Base-by-base conservation (phyloP, 2,329 filamentous ascomycete species). In the Simplicillium aogashimaense region DNA sequence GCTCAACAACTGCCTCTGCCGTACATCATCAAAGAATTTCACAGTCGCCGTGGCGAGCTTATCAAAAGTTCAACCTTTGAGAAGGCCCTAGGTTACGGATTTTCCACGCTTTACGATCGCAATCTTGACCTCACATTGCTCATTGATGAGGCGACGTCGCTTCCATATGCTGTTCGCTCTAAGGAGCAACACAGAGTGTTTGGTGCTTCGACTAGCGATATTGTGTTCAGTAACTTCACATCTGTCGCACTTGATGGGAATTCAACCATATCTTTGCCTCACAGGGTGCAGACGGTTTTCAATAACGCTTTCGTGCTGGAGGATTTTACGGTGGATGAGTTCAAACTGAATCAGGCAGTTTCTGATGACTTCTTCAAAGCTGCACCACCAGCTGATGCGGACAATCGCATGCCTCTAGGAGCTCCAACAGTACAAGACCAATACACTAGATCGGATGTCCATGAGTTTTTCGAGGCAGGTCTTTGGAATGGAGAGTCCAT, bases 391-490 rank as follows among this genome's bases (percentile, higher is more conserved):
- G 5, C 30, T 13, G 30, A 32, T 15, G 30, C 30, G 7, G 30
- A 32, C 13, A 32, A 15, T 12, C 30, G 13, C 30, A 12, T 12
- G 11, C 15, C 12, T 5, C 12, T 32, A 5, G 30, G 30, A 13
- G 20, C 35, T 29, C 16, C 35, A 20, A n/a, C 7, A 10, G 13
- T 12, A 13, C 18, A 25, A n/a, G 18, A n/a, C 7, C 16, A 37
- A 13, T 25, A 25, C n/a, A n/a, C 20, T 13, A n/a, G 17, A 25
- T 37, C 35, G 9, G 35, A 37, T 14, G 14, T 37, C 11, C 35
- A 37, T 13, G 35, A 37, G 18, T 37, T 37, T 20, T 37, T 25
- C 35, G 35, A 37, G 20, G 35, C 35, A 3, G 35, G 35, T 7
- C 16, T 37, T 17, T 37, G 35, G 35, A 12, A 11, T 12, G 35